A percentile compares a stretch with the other conserved stretches of the same genome.
Evolutionary conservation across 495 filamentous ascomycete genomes (phyloP).

Genomic region (Annulohypoxylon nitens): DNA sequence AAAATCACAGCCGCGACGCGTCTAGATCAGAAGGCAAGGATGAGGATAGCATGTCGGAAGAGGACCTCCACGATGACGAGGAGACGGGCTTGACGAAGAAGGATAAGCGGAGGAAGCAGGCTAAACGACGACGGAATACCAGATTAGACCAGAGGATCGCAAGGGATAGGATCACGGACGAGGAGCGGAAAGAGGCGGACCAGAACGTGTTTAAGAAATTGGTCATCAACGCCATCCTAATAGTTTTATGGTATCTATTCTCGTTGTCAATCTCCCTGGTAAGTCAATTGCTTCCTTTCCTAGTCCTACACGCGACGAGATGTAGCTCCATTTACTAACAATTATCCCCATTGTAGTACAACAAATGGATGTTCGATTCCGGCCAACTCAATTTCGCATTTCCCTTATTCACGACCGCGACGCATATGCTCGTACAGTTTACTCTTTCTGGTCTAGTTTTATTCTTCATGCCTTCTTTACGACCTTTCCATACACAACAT

Average conservation of each 20-base stretch:
- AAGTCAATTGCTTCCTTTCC: constrained; percentile 55
- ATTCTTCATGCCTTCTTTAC: constrained; percentile 84
- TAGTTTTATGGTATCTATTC: constrained; percentile 93
- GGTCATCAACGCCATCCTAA: constrained; percentile 79
- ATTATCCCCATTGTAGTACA: constrained; percentile 73
- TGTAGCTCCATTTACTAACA: constrained; percentile 33
- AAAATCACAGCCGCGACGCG: constrained; percentile 47
- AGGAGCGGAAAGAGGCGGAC: constrained; percentile 78
- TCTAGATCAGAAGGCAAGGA: constrained; percentile 46
- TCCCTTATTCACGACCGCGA: constrained; percentile 93
- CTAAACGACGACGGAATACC: constrained; percentile 74
- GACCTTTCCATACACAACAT: constrained; percentile 69
- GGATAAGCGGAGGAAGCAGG: constrained; percentile 74
- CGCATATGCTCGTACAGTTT: constrained; percentile 98
- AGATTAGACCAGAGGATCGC: constrained; percentile 81
- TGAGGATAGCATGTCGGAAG: constrained; percentile 65
- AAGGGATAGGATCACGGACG: constrained; percentile 66
- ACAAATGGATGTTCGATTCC: constrained; percentile 99
- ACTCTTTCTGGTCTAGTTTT: constrained; percentile 82
- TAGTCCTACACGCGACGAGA: neutral
- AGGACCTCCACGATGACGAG: constrained; percentile 87
- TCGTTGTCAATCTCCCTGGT: constrained; percentile 95
- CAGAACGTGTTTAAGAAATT: constrained; percentile 75
- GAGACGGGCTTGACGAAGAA: constrained; percentile 85
- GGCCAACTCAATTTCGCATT: constrained; percentile 90